Evolutionary conservation across 2,329 filamentous ascomycete species (phyloP).

Genomic region (Colletotrichum paranaense): DNA sequence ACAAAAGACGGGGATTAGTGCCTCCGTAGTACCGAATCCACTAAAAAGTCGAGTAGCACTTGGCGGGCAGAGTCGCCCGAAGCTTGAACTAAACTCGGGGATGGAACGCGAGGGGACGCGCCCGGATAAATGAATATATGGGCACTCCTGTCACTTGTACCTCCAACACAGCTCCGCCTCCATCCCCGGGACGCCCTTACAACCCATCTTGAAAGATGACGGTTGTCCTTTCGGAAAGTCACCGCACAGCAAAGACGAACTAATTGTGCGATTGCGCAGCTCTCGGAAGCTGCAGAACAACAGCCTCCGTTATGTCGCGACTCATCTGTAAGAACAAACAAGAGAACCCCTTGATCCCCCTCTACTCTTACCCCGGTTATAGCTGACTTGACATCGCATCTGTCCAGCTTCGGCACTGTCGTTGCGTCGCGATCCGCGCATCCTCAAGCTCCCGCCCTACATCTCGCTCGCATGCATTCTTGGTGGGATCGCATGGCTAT

Average conservation of each 20-base stretch:
- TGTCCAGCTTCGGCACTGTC: constrained; percentile 70
- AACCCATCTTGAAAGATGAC: constrained; percentile 23
- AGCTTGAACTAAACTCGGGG: neutral
- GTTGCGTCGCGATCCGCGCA: constrained; percentile 82
- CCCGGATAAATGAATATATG: constrained; percentile 33
- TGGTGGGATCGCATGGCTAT: constrained; percentile 88
- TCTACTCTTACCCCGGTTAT: neutral
- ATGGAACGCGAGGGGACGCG: neutral
- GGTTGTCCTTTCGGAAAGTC: neutral
- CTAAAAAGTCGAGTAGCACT: neutral
- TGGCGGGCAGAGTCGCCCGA: neutral
- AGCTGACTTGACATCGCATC: constrained; percentile 24
- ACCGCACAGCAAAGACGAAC: constrained; percentile 15
- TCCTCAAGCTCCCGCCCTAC: constrained; percentile 88
- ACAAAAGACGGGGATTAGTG: neutral
- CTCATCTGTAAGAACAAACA: constrained; percentile 59
- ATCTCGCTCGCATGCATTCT: constrained; percentile 86
- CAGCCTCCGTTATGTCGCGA: constrained; percentile 58
- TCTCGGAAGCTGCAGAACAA: constrained; percentile 14
- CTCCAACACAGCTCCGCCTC: neutral
- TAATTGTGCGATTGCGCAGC: constrained; percentile 22
- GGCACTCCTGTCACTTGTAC: neutral
- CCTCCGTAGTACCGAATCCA: neutral
- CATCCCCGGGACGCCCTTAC: neutral
- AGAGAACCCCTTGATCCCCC: neutral